A percentile compares a stretch with the other conserved stretches of the same genome.
Conservation (phyloP, 2,329 filamentous ascomycete genomes). For the Fusarium devonianum region DNA sequence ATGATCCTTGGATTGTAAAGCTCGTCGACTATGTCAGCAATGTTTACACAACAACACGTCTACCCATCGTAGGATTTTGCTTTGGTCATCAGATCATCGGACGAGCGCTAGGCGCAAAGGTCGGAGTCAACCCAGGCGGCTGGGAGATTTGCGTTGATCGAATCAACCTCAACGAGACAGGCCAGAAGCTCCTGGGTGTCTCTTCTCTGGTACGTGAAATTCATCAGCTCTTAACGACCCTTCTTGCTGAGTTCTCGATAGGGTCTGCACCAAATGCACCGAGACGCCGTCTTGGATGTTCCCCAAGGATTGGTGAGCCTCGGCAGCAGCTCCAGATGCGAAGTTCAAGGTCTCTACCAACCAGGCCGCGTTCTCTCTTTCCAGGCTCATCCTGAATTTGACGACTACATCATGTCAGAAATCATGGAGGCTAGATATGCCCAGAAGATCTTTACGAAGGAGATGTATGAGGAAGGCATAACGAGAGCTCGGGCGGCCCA, state of each 20-base stretch:
- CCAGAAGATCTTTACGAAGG: slow-evolving; percentile 39
- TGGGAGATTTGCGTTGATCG: slow-evolving; percentile 53
- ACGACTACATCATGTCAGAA: slow-evolving; percentile 47
- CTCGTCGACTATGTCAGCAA: slow-evolving; percentile 47
- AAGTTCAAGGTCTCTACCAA: slow-evolving; percentile 51
- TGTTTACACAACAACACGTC: slow-evolving; percentile 37
- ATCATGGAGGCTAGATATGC: slow-evolving; percentile 41
- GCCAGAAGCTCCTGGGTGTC: slow-evolving; percentile 46
- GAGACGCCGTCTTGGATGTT: slow-evolving; percentile 50
- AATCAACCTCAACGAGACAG: slow-evolving; percentile 48
- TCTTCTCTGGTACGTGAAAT: slow-evolving; percentile 37
- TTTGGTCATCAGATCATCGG: slow-evolving; percentile 57
- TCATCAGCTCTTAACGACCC: accelerated
- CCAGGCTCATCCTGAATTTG: slow-evolving; percentile 55
- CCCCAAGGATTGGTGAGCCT: slow-evolving; percentile 48
- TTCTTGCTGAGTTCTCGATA: slow-evolving; percentile 9
- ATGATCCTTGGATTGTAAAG: slow-evolving; percentile 51
- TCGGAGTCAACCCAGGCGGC: slow-evolving; percentile 47
- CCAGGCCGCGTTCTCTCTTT: slow-evolving; percentile 48
- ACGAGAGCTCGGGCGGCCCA: slow-evolving; percentile 39
- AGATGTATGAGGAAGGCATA: slow-evolving; percentile 40
- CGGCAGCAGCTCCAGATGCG: slow-evolving; percentile 49
- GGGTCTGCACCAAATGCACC: slow-evolving; percentile 54
- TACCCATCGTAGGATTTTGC: slow-evolving; percentile 53
- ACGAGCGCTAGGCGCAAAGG: slow-evolving; percentile 49